These are phyloP conservation scores for Nannochloropsis gaditana DNA, from an alignment of 108 stramenopile genomes.

Conservation along the genomic window DNA sequence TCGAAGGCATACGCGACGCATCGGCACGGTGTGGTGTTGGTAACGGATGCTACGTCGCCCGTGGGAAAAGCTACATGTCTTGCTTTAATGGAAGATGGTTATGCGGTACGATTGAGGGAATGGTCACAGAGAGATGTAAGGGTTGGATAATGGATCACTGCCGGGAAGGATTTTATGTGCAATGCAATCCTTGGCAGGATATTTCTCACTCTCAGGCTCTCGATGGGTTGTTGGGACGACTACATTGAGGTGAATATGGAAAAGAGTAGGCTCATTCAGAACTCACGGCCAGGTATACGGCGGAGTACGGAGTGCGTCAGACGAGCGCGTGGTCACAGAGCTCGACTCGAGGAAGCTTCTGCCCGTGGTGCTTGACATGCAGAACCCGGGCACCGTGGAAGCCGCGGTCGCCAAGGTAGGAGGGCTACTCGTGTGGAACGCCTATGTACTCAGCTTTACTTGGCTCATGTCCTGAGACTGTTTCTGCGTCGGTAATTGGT, in stretches of 20 bases:
- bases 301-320: background rate
- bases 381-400: background rate
- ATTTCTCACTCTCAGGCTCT: no score
- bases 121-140: background rate
- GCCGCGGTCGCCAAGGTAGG: background rate
- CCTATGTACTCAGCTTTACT: no score
- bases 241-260: no score
- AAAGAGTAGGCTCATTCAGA: no score
- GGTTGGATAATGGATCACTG: background rate
- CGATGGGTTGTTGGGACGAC: no score
- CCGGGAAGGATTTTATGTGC: no score
- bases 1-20: slow-evolving; percentile 16
- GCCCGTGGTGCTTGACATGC: background rate
- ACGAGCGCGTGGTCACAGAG: background rate
- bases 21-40: slow-evolving; percentile 6
- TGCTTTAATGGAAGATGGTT: background rate
- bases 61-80: background rate
- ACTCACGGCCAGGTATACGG: background rate
- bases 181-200: no score
- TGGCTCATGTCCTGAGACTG: no score
- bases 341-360: background rate
- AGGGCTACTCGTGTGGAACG: background rate
- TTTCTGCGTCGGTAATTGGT: no score
- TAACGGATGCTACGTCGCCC: background rate
- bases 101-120: background rate